Conservation (phyloP, 176 grass and related monocot genomes). For the Hsuehochloa calcarea region DNA sequence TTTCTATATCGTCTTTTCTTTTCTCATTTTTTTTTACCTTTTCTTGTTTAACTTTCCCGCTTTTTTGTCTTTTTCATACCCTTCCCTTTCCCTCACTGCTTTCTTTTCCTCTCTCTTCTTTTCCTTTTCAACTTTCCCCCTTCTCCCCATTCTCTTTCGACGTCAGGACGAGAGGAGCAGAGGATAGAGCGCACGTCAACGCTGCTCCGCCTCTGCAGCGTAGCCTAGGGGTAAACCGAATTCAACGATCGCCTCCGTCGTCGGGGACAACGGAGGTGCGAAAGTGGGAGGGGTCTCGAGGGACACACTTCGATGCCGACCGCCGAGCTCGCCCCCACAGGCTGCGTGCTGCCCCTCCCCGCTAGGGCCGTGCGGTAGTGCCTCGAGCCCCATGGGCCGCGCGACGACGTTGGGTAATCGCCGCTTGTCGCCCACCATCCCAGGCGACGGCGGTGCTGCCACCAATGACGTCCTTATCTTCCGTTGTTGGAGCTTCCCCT, state of each 20-base stretch:
- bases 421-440: slow-evolving; percentile 39
- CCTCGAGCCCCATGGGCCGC: slow-evolving; percentile 87
- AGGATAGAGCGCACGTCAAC: slow-evolving; percentile 46
- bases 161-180: too few species aligned
- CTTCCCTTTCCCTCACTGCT: too few species aligned
- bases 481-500: slow-evolving; percentile 60
- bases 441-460: slow-evolving; percentile 24
- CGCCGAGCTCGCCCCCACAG: slow-evolving; percentile 47
- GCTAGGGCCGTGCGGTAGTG: slow-evolving; percentile 25
- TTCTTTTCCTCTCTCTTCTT: too few species aligned
- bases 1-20: too few species aligned
- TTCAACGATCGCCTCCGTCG: slow-evolving; percentile 20
- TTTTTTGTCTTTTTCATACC: too few species aligned
- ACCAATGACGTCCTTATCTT: slow-evolving; percentile 53
- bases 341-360: neutral
- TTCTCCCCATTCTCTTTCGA: too few species aligned
- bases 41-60: too few species aligned
- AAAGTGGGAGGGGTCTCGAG: slow-evolving; percentile 50
- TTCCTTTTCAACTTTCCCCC: too few species aligned
- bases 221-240: neutral
- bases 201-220: slow-evolving; percentile 57
- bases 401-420: slow-evolving; percentile 82
- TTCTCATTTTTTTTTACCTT: too few species aligned
- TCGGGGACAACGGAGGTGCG: slow-evolving; percentile 40
- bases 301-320: slow-evolving; percentile 76